Base-by-base conservation (phyloP, 2,329 filamentous ascomycete genomes). In the Stromatinia cepivora region DNA sequence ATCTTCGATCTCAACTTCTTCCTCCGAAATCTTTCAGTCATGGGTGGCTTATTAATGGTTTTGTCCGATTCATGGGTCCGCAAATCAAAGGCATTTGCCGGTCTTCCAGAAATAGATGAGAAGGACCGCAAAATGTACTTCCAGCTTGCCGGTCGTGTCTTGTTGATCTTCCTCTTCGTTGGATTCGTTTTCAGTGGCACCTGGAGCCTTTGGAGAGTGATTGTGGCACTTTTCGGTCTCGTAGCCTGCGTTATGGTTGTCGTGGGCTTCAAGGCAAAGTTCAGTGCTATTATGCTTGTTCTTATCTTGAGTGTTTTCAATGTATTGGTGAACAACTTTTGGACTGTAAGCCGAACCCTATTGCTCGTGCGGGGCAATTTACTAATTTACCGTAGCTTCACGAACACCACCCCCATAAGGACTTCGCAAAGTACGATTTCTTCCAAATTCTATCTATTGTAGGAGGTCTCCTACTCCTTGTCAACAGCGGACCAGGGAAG, bases 81-180 rank as follows among this genome's bases (percentile, higher is more conserved):
- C 82, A 98, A 98, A 88, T 92, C 90, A 80, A 97, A 97, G 84
- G 94, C 94, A 4, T 97, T 97, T 72, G 95, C 95, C 61, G 95
- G 95, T 61, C 87, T 99, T 66, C 95, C 95, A 62, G 88, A 92
- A 81, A 87, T 99, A 66, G 95, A 98, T 79, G 95, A 99, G 86
- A 98, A 98, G 88, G 95, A 99, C 81, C 92, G 94, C 83, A 99
- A 98, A 87, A 98, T 98, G 94, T 99, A 99, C 86, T 96, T 99
- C 83, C 95, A 98, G 87, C 90, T 99, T 72, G 95, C 95, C 74
- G 95, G 95, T 48, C 90, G 95, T 76, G 92, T 99, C 48, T 86
- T 99, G 74, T 86, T 99, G 76, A 98, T 99, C 83, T 97, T 99
- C 87, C 87, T 99, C 75, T 99, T 99, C 81, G 81, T 97, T 74